Percentiles rank a stretch among this genome's conserved stretches.
These are phyloP conservation scores for Cyberlindnera americana DNA, from an alignment of 805 yeast species.

Conservation along the genomic window DNA sequence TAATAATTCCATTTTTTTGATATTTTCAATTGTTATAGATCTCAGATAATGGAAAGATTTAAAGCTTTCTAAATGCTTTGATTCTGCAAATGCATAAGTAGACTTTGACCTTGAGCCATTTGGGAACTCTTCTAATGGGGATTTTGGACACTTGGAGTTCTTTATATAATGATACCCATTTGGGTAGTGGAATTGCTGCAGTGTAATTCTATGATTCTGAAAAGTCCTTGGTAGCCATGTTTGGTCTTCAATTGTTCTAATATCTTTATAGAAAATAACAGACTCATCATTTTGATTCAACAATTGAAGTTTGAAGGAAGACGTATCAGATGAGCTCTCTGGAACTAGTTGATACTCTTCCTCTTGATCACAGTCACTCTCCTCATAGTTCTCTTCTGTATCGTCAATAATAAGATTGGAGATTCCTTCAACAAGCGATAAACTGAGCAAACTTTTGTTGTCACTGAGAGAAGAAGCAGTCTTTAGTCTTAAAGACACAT, in stretches of 20 bases:
- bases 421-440: background rate
- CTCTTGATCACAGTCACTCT: conserved; percentile 5
- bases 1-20: conserved; percentile 12
- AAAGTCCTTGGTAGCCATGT: conserved; percentile 23
- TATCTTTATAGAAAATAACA: conserved; percentile 15
- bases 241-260: conserved; percentile 12
- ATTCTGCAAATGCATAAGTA: conserved; percentile 1
- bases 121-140: conserved; percentile 8
- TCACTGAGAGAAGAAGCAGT: background rate
- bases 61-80: conserved; percentile 4
- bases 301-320: background rate
- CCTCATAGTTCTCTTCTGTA: background rate
- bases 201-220: conserved; percentile 20
- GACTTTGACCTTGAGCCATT: conserved; percentile 1
- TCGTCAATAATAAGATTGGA: background rate
- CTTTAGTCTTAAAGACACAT: background rate
- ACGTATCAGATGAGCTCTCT: too few species aligned
- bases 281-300: conserved; percentile 8
- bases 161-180: conserved; percentile 11
- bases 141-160: conserved; percentile 20
- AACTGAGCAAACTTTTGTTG: background rate
- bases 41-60: conserved; percentile 15
- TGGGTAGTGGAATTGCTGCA: conserved; percentile 1
- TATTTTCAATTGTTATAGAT: too few species aligned
- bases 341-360: conserved; percentile 1